These are phyloP conservation scores for Pichia cabralensis DNA, from an alignment of 805 yeast species.

Conservation along the genomic window DNA sequence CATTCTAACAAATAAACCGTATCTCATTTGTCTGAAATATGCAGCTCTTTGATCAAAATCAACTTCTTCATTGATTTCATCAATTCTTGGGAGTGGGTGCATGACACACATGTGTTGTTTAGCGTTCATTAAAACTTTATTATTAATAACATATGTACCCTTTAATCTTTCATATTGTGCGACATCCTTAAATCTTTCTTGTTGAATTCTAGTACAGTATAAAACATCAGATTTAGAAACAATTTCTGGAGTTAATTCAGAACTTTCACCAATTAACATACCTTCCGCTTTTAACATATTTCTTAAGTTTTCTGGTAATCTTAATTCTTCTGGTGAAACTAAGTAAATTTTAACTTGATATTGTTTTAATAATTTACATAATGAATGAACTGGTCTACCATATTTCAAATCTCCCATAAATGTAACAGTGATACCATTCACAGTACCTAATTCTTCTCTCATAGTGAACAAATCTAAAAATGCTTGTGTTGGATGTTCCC, in stretches of 20 bases:
- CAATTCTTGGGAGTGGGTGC: constrained; percentile 98
- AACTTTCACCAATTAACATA: constrained; percentile 65
- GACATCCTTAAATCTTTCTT: constrained; percentile 78
- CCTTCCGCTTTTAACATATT: constrained; percentile 56
- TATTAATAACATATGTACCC: constrained; percentile 88
- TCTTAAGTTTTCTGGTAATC: constrained; percentile 67
- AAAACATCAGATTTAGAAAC: constrained; percentile 87
- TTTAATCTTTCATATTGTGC: constrained; percentile 79
- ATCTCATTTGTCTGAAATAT: constrained; percentile 98
- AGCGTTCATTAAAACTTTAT: constrained; percentile 81
- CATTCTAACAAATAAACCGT: constrained; percentile 97
- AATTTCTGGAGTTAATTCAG: constrained; percentile 71
- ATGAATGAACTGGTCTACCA: constrained; percentile 97
- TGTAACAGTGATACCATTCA: constrained; percentile 94
- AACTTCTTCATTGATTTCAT: constrained; percentile 95
- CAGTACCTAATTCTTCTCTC: constrained; percentile 98
- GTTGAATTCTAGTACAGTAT: constrained; percentile 97
- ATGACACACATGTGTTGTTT: constrained; percentile 97
- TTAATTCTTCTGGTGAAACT: constrained; percentile 82
- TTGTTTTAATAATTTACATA: constrained; percentile 80
- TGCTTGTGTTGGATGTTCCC: constrained; percentile 99
- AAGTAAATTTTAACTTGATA: constrained; percentile 90
- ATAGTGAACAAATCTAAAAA: constrained; percentile 94
- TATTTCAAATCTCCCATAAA: constrained; percentile 98
- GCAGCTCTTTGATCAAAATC: constrained; percentile 99